phyloP scores from a whole-genome alignment of 805 yeast species.

The Candida saitoana region DNA sequence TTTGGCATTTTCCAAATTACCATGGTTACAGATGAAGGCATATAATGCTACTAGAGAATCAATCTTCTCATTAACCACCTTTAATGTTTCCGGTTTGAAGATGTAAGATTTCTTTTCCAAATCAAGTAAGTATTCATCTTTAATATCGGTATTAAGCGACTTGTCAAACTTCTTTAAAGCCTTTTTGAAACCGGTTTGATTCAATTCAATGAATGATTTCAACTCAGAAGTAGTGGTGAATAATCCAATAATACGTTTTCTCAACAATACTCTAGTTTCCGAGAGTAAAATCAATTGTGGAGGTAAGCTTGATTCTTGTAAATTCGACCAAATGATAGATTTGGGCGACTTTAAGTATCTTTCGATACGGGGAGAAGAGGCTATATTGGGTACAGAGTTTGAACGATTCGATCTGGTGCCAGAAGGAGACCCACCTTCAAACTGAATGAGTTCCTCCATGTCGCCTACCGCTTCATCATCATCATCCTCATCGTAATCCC shows the following conservation, averaged over 20 bases:
- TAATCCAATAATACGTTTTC: constrained; percentile 42
- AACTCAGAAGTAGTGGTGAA: constrained; percentile 46
- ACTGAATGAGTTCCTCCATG: constrained; percentile 13
- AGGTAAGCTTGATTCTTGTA: constrained; percentile 23
- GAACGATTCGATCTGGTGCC: constrained; percentile 3
- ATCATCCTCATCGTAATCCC: constrained; percentile 30
- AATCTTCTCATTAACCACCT: constrained; percentile 28
- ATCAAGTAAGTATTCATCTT: constrained; percentile 42
- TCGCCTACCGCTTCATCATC: constrained; percentile 15
- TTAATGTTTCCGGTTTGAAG: constrained; percentile 31
- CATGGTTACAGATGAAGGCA: constrained; percentile 38
- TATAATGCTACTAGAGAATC: constrained; percentile 29
- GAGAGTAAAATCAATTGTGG: constrained; percentile 35
- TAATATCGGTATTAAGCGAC: constrained; percentile 41
- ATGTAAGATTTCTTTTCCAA: constrained; percentile 40
- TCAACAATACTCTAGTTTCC: constrained; percentile 47
- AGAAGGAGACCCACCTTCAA: not conserved
- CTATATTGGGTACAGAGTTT: constrained; percentile 11
- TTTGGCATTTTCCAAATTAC: constrained; percentile 42
- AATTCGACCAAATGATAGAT: constrained; percentile 28
- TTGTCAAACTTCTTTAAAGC: constrained; percentile 53
- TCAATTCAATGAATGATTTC: constrained; percentile 48
- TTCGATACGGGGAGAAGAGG: constrained; percentile 19
- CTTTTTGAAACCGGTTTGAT: constrained; percentile 50
- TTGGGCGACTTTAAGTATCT: constrained; percentile 35